Base-by-base conservation (phyloP, 768 basidiomycete species). In the Mycena haematopus region DNA sequence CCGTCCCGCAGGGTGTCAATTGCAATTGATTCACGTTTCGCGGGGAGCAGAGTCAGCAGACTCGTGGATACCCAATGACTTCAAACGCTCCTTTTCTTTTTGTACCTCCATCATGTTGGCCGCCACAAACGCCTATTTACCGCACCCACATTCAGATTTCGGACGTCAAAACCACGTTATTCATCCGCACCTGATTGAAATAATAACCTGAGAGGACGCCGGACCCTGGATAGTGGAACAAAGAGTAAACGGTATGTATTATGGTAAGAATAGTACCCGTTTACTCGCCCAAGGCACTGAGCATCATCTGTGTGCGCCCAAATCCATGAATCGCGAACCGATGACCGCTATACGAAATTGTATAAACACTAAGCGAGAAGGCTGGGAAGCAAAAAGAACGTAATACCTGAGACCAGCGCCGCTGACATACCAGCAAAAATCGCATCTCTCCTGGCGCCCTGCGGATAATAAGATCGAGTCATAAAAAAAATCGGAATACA, bases 371-470 rank as follows among this genome's bases (percentile, higher is more conserved):
- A 17, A 38, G 14, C 38, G 6, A 14, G 15, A 6, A 19, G 13
- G 38, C 17, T 38, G 15, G 15, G 6, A 38, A n/a, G n/a, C 15
- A 38, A 14, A 17, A 15, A 38, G 15, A 38, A 14, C 15, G 15
- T 6, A 17, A 17, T 42, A 62, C 65, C 65, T 33, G 65, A 66
- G 21, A 42, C 60, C 15, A 66, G 44, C 3, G 52, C 65, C 4
- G 65, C 65, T 14, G 65, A 62, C 60, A 66, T 57, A 2, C 65
- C 65, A 2, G 65, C 65, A 35, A 58, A 66, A 8, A 66, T 62
- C 1, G 65, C 65, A 27, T 66, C 65, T 29, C 65, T 46, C 15
- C 60, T 35, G 1, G 65, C 65, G n/a, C 31, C 27, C 52, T 66
- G 19, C 8, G 0, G 21, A 40, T n/a, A n/a, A n/a, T n/a, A n/a